Evolutionary conservation across 768 basidiomycete genomes (phyloP).

Genomic region (Serendipita sp.): DNA sequence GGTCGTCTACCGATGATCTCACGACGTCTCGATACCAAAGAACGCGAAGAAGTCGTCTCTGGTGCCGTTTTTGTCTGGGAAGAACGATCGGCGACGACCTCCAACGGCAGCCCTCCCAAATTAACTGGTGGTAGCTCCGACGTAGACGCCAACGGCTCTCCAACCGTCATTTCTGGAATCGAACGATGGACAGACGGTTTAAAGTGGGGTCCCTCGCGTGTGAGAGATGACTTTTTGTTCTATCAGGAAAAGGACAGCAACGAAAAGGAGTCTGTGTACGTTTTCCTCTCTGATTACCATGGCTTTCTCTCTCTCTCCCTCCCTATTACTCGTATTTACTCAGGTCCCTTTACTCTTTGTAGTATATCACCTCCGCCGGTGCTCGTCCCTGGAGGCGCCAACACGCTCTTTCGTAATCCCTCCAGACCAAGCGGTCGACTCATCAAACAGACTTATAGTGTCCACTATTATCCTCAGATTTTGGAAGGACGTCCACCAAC

Average conservation of each 20-base stretch:
- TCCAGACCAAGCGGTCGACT: constrained; percentile 7
- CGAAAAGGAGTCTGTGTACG: constrained; percentile 22
- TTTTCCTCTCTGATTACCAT: constrained; percentile 13
- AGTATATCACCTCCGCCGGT: background rate
- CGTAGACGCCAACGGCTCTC: background rate
- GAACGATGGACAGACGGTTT: constrained; percentile 75
- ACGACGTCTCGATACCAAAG: constrained; percentile 58
- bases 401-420: background rate
- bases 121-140: constrained; percentile 8
- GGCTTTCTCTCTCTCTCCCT: background rate
- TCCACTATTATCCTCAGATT: constrained; percentile 1
- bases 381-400: background rate
- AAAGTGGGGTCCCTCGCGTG: constrained; percentile 68
- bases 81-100: constrained; percentile 51
- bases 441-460: constrained; percentile 4
- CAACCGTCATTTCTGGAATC: constrained; percentile 30
- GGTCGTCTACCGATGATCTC: constrained; percentile 46
- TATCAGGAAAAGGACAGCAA: constrained; percentile 58
- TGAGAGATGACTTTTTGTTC: constrained; percentile 68
- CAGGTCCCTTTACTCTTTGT: background rate
- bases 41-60: constrained; percentile 48
- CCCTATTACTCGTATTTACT: background rate
- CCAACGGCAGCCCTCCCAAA: constrained; percentile 30
- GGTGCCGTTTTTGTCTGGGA: constrained; percentile 76
- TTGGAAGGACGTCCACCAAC: constrained; percentile 8